Conservation (phyloP, 805 yeast species). For the Barnettozyma salicaria region DNA sequence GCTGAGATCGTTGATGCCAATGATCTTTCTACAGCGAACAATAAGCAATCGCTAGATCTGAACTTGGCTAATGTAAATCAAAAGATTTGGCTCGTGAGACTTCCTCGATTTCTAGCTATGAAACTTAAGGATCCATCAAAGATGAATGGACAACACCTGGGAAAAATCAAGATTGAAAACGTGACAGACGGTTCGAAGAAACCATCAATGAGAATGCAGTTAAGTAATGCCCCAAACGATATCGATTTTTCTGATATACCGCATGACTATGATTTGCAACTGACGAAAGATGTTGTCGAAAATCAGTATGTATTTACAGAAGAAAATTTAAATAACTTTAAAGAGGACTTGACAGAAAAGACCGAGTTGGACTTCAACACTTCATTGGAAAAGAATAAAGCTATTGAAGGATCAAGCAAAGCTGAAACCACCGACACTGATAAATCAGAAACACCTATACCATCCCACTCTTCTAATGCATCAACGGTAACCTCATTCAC, state of each 20-base stretch:
- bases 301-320: slow-evolving; percentile 88
- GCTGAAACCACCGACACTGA: not conserved
- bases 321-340: slow-evolving; percentile 61
- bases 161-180: slow-evolving; percentile 55
- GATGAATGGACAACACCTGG: slow-evolving; percentile 69
- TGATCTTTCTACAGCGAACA: slow-evolving; percentile 33
- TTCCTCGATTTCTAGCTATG: slow-evolving; percentile 82
- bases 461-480: not conserved
- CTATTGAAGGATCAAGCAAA: not conserved
- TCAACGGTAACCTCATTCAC: slow-evolving; percentile 2
- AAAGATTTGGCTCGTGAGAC: slow-evolving; percentile 86
- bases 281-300: slow-evolving; percentile 73
- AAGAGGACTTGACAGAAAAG: slow-evolving; percentile 29
- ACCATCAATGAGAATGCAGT: slow-evolving; percentile 47
- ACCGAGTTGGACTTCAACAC: slow-evolving; percentile 25
- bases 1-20: slow-evolving; percentile 42
- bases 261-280: slow-evolving; percentile 72
- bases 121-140: slow-evolving; percentile 64
- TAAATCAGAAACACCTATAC: not conserved
- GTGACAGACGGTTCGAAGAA: slow-evolving; percentile 7
- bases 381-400: not conserved
- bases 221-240: slow-evolving; percentile 39
- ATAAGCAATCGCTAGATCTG: slow-evolving; percentile 70
- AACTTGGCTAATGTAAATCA: slow-evolving; percentile 55
- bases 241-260: slow-evolving; percentile 49